Percentiles rank a stretch among this genome's conserved stretches.
These are phyloP conservation scores for Micromonas pusilla DNA, from an alignment of 139 green algal species.

Conservation along the genomic window DNA sequence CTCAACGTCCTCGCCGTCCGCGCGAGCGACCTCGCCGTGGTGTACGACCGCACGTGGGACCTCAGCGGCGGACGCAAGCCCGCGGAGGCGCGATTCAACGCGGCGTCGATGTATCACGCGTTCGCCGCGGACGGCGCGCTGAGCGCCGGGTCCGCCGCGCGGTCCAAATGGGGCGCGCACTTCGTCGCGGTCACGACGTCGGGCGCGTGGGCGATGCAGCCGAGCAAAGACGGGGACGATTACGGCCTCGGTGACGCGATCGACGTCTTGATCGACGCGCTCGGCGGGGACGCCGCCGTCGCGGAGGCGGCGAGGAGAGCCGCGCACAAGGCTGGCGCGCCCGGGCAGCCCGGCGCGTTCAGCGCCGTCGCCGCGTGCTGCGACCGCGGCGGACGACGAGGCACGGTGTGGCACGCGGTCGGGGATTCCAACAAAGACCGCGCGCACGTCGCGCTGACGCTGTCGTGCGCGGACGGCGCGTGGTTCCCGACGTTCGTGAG, in stretches of 20 bases:
- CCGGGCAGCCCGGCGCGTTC: neutral
- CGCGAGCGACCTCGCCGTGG: neutral
- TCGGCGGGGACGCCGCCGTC: too few relatives aligned
- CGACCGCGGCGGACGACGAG: too few relatives aligned
- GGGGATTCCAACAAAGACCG: neutral
- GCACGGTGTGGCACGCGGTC: neutral
- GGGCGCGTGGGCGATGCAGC: neutral
- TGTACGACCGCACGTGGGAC: constrained; percentile 1
- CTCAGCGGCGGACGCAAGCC: neutral
- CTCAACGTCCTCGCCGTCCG: constrained; percentile 9
- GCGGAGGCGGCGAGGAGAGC: too few relatives aligned
- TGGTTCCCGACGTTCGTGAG: neutral
- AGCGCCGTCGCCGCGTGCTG: neutral
- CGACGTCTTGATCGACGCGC: neutral
- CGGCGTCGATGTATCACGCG: neutral
- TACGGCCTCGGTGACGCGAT: neutral
- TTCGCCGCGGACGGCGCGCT: neutral
- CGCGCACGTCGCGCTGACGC: neutral
- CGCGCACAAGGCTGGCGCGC: neutral
- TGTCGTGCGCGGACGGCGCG: neutral
- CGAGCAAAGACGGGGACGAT: neutral
- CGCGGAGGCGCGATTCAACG: neutral
- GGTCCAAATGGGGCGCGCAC: neutral
- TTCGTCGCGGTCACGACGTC: neutral
- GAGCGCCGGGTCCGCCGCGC: neutral